Conservation (phyloP, 176 grass and related monocot species). For the Avena atlantica region DNA sequence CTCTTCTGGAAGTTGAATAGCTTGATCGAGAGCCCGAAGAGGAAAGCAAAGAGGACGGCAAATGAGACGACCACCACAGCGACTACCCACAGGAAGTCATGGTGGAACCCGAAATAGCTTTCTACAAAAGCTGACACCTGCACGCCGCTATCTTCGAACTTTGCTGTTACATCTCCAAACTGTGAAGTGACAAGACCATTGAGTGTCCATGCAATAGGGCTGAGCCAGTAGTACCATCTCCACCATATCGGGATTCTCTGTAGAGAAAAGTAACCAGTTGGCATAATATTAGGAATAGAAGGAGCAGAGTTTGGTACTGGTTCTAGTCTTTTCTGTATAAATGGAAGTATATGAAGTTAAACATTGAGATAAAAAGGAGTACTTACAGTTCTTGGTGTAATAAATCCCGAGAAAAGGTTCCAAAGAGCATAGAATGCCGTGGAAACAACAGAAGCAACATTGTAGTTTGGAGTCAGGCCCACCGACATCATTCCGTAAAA, state of each 20-base stretch:
- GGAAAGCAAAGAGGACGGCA: conserved; percentile 63
- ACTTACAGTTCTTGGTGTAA: conserved; percentile 79
- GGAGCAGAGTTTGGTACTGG: neutral
- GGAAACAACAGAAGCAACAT: conserved; percentile 62
- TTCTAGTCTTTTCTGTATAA: neutral
- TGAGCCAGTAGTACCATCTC: conserved; percentile 85
- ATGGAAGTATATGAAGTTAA: neutral
- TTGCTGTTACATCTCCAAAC: conserved; percentile 59
- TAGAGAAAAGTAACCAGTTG: neutral
- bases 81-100: conserved; percentile 61
- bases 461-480: conserved; percentile 76
- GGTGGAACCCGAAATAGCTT: conserved; percentile 65
- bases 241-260: conserved; percentile 83
- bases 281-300: conserved; percentile 25
- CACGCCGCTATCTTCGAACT: neutral
- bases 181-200: conserved; percentile 75
- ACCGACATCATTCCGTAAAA: conserved; percentile 92
- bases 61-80: conserved; percentile 54
- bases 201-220: conserved; percentile 76
- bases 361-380: neutral
- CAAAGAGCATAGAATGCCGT: conserved; percentile 63
- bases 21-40: conserved; percentile 70
- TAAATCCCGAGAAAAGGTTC: conserved; percentile 87
- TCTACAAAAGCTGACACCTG: conserved; percentile 54
- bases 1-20: conserved; percentile 85